Conservation (phyloP, 768 basidiomycete species). For the Suillus tomentosus region DNA sequence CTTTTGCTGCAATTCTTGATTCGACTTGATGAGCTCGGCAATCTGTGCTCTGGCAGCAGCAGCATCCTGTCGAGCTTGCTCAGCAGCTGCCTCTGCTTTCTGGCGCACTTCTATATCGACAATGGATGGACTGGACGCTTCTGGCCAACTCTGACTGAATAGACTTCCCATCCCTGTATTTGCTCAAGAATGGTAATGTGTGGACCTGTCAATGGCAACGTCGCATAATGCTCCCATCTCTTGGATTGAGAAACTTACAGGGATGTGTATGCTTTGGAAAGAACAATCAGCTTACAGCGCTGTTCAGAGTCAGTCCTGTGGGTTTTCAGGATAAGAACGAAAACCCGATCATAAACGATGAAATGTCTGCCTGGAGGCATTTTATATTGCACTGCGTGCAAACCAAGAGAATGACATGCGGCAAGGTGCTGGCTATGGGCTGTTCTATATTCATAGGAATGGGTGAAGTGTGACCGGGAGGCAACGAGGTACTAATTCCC, state of each 20-base stretch:
- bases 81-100: slow-evolving; percentile 7
- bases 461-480: too few species aligned
- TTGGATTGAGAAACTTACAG: neutral
- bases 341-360: too few species aligned
- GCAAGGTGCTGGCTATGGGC: neutral
- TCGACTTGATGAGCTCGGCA: neutral
- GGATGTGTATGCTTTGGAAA: neutral
- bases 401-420: neutral
- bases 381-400: neutral
- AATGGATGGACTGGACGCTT: slow-evolving; percentile 7
- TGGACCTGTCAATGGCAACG: neutral
- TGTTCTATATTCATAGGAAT: neutral
- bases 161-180: neutral
- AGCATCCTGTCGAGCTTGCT: slow-evolving; percentile 9
- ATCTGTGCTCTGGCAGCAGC: slow-evolving; percentile 4
- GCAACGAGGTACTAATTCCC: too few species aligned
- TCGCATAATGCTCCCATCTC: neutral
- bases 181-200: neutral
- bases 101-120: slow-evolving; percentile 4
- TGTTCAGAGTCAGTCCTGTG: neutral
- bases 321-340: neutral
- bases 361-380: neutral
- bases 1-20: slow-evolving; percentile 4
- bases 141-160: slow-evolving; percentile 1
- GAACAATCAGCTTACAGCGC: neutral